phyloP scores from a whole-genome alignment of 129 eudicot genomes.

The Dittrichia graveolens region DNA sequence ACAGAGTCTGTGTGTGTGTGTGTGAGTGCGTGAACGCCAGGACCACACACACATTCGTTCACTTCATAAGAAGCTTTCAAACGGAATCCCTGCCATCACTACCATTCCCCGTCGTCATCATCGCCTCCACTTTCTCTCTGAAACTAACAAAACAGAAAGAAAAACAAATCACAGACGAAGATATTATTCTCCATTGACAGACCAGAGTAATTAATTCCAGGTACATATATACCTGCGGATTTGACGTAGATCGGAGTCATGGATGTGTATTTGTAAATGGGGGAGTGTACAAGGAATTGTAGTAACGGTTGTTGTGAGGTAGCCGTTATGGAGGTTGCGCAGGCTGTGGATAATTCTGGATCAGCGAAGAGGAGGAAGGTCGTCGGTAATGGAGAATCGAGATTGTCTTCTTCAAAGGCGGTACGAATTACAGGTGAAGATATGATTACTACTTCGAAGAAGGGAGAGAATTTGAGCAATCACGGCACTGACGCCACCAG shows the following conservation, averaged over 20 bases:
- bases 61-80: slow-evolving; percentile 42
- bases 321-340: slow-evolving; percentile 45
- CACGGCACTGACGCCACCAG: slow-evolving; percentile 17
- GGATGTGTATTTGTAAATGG: slow-evolving; percentile 23
- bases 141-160: slow-evolving; percentile 35
- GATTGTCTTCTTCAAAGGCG: slow-evolving; percentile 38
- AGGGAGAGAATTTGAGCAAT: slow-evolving; percentile 22
- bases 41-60: slow-evolving; percentile 36
- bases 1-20: slow-evolving; percentile 20
- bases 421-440: slow-evolving; percentile 36
- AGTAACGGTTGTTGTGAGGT: slow-evolving; percentile 32
- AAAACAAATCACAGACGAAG: slow-evolving; percentile 32
- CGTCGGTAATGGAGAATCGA: slow-evolving; percentile 43
- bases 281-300: slow-evolving; percentile 40
- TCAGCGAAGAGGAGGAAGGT: slow-evolving; percentile 52
- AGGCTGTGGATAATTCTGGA: slow-evolving; percentile 29
- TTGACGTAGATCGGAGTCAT: slow-evolving; percentile 11
- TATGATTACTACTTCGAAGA: slow-evolving; percentile 21
- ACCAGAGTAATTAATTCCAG: slow-evolving; percentile 8
- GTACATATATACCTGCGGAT: slow-evolving; percentile 35
- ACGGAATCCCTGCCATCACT: slow-evolving; percentile 48
- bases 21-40: slow-evolving; percentile 49
- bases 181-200: slow-evolving; percentile 34
- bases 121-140: slow-evolving; percentile 28
- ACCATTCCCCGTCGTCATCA: slow-evolving; percentile 37